Evolutionary conservation across 140 eudicot genomes (phyloP).

Genomic region (Artemisia princeps): DNA sequence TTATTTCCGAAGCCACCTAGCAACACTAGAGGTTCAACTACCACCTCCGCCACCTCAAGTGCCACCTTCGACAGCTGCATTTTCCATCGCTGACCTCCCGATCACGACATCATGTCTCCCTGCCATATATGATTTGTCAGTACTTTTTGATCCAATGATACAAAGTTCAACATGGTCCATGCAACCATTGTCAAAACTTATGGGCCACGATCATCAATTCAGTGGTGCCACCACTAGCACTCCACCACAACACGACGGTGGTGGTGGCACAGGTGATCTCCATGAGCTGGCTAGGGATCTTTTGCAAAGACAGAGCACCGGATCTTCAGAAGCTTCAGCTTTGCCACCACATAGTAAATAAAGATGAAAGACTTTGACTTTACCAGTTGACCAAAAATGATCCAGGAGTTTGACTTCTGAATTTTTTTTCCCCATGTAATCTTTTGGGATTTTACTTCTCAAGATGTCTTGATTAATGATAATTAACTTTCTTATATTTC

Average conservation of each 20-base stretch:
- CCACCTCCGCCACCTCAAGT: conserved; percentile 41
- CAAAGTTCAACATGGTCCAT: conserved; percentile 42
- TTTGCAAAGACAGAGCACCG: conserved; percentile 40
- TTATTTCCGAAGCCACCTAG: conserved; percentile 69
- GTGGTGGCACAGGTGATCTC: conserved; percentile 42
- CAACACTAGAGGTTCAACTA: conserved; percentile 66
- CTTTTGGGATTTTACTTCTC: conserved; percentile 17
- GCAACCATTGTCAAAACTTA: conserved; percentile 26
- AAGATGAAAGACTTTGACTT: conserved; percentile 17
- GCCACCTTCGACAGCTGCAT: conserved; percentile 21
- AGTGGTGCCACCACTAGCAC: conserved; percentile 23
- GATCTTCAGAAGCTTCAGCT: conserved; percentile 34
- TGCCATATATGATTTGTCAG: conserved; percentile 49
- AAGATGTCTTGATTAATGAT: conserved; percentile 17
- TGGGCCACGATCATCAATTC: conserved; percentile 39
- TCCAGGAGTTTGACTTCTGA: conserved; percentile 18
- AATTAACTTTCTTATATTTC: not conserved
- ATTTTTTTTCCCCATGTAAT: not conserved
- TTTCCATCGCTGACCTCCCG: conserved; percentile 60
- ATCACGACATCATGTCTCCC: conserved; percentile 34
- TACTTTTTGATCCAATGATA: conserved; percentile 50
- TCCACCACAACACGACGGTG: conserved; percentile 23
- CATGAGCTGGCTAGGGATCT: conserved; percentile 66
- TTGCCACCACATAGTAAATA: conserved; percentile 50
- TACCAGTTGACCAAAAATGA: conserved; percentile 17